phyloP scores from a whole-genome alignment of 176 grass and related monocot genomes.

The Carex cristatella region DNA sequence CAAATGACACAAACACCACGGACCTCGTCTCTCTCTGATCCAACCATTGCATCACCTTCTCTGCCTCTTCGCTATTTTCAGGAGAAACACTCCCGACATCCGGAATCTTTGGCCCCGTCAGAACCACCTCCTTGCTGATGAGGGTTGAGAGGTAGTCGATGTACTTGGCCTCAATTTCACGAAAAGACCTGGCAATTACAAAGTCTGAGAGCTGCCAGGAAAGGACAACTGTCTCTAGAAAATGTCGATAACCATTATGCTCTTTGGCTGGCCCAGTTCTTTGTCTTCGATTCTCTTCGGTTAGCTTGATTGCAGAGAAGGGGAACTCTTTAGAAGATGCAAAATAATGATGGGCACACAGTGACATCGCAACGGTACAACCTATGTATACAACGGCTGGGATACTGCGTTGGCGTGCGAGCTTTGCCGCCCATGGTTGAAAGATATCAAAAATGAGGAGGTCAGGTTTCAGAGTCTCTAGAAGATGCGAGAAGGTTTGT shows the following conservation, averaged over 20 bases:
- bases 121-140: conserved; percentile 45
- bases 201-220: conserved; percentile 42
- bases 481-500: conserved; percentile 36
- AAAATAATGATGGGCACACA: conserved; percentile 1
- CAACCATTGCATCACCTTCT: conserved; percentile 40
- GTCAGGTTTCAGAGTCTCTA: conserved; percentile 46
- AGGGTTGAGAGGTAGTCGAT: conserved; percentile 47
- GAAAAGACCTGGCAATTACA: conserved; percentile 47
- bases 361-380: conserved; percentile 30
- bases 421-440: conserved; percentile 54
- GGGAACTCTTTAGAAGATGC: conserved; percentile 21
- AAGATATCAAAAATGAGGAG: conserved; percentile 54
- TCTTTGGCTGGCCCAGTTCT: not conserved
- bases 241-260: not conserved
- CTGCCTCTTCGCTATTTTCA: not conserved
- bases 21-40: conserved; percentile 27
- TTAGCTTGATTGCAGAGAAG: conserved; percentile 28
- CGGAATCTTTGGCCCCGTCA: conserved; percentile 37
- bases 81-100: not conserved
- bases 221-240: conserved; percentile 24
- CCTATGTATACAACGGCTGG: conserved; percentile 32
- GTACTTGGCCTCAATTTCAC: conserved; percentile 42
- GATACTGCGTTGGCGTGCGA: conserved; percentile 24
- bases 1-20: conserved; percentile 56
- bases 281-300: conserved; percentile 36